Evolutionary conservation across 1,139 yeast species (phyloP), one percentile per base, ranked within the genome.

Genomic region (Saccharomyces hybrid): DNA sequence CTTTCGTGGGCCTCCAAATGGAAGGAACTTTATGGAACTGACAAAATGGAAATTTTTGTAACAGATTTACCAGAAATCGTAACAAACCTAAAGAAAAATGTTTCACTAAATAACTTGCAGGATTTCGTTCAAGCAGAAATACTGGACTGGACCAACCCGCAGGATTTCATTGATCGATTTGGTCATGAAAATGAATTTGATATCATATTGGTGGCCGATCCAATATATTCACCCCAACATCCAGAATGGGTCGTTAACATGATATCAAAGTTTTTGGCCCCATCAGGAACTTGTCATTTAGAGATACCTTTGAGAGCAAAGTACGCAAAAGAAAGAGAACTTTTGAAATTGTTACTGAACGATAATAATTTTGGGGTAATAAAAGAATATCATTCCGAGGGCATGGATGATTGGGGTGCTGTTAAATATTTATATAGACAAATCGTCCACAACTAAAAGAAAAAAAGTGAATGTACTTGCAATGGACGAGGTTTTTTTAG

Each of bases 331-430:
- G 95, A 88, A 56, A 72, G 98, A 58, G 75, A 73, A 1, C 51
- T 63, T 16, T 70, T 93, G 27, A 88, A 93, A 87, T 56, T 58
- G 0, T 67, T 85, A 28, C 65, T 90, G 52, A 63, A 65, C 0
- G 66, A 70, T 0, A 62, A 73, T 5, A 75, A 75, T 0, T 56
- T 77, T 0, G 42, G 30, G 1, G 67, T 65, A 4, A 54, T 64
- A 0, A 58, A 61, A 4, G 70, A 70, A 47, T 74, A 71, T 0
- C 70, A 69, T 30, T 87, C 86, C 59, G 72, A 75, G 11, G 97
- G 97, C 0, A 74, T 73, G 54, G 98, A 93, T 64, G 98, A 93
- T 66, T 93, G 90, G 75, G 98, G 98, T 0, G 78, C 77, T 44
- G 83, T 83, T 61, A 68, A 75, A 47, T 90, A 83, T 65, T 71